Evolutionary conservation across 441 rosid genomes (phyloP), one percentile per base, ranked within the genome.

Genomic region (Adansonia grandidieri): DNA sequence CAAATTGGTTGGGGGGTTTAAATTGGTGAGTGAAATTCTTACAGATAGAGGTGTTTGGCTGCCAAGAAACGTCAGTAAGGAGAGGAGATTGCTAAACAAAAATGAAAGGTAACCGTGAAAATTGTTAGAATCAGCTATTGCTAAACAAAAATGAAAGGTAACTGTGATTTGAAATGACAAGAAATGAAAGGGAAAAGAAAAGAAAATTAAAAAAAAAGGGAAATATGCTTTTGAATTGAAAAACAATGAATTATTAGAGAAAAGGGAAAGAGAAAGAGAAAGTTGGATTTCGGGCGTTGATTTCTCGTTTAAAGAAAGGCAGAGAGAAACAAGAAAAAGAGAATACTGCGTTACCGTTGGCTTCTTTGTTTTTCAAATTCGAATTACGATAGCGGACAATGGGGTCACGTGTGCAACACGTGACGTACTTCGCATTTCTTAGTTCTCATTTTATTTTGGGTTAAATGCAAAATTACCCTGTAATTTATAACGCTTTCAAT

Each of bases 51-150:
- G 63, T 79, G 76, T 77, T 80, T 37, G 63, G 88, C 53, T 77
- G 85, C 63, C 40, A 71, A 73, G 88, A 83, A 80, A 80, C 87
- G 81, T 88, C 89, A 19, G 86, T 79, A 50, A 85, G 78, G 73
- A 87, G 83, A 85, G 87, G 84, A 66, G 91, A n/a, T n/a, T n/a
- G n/a, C n/a, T n/a, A n/a, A n/a, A n/a, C n/a, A n/a, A n/a, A n/a
- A n/a, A n/a, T n/a, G n/a, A n/a, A n/a, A n/a, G n/a, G n/a, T n/a
- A n/a, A n/a, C n/a, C n/a, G n/a, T n/a, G 79, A 78, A 22, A 72
- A 74, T 22, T 48, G 54, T 70, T 66, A 42, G 61, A 14, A 72
- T 82, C 85, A 58, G 85, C 90, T 93, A 88, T 92, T 11, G 80
- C 37, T 17, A 60, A 77, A 42, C 15, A 24, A 61, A 22, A 54